A percentile compares a stretch with the other conserved stretches of the same genome.
Evolutionary conservation across 1,284 basidiomycete species (phyloP).

Genomic region (Fomes fomentarius): DNA sequence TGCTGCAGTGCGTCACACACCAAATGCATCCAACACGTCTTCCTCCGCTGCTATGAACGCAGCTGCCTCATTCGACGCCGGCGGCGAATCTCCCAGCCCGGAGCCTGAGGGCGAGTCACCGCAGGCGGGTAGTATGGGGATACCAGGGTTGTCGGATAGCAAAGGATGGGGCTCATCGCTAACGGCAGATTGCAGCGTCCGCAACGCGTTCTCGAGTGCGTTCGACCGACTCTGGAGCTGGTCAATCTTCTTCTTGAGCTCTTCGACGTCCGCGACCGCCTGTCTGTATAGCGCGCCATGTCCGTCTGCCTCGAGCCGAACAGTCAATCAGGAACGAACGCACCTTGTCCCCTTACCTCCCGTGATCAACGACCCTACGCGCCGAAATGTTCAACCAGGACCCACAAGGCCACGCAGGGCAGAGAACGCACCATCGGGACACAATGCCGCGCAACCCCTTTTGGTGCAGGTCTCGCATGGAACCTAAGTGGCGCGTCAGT

Average conservation of each 20-base stretch:
- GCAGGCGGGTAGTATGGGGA: not conserved
- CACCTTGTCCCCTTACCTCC: slow-evolving; percentile 51
- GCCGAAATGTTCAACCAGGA: not conserved
- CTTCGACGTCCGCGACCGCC: slow-evolving; percentile 65
- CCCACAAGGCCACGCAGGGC: not conserved
- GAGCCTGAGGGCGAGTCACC: not conserved
- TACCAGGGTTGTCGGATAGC: slow-evolving; percentile 32
- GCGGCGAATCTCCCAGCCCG: not conserved
- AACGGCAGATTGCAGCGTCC: slow-evolving; percentile 47
- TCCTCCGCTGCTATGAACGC: slow-evolving; percentile 41
- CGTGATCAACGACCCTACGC: slow-evolving; percentile 55
- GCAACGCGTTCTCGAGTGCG: slow-evolving; percentile 60
- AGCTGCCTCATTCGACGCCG: slow-evolving; percentile 9
- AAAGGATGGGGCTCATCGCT: slow-evolving; percentile 52
- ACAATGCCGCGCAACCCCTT: slow-evolving; percentile 69
- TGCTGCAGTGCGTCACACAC: too few relatives aligned
- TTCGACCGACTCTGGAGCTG: slow-evolving; percentile 54
- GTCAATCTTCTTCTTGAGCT: slow-evolving; percentile 67
- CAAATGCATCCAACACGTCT: slow-evolving; percentile 58
- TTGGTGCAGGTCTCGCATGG: slow-evolving; percentile 75
- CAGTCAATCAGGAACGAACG: not conserved
- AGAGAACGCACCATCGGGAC: slow-evolving; percentile 59
- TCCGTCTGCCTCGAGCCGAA: not conserved
- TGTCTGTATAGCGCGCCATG: slow-evolving; percentile 40
- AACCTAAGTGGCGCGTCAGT: slow-evolving; percentile 42